These are phyloP conservation scores for Pterocarpus santalinus DNA, from an alignment of 306 rosid species.

Conservation along the genomic window DNA sequence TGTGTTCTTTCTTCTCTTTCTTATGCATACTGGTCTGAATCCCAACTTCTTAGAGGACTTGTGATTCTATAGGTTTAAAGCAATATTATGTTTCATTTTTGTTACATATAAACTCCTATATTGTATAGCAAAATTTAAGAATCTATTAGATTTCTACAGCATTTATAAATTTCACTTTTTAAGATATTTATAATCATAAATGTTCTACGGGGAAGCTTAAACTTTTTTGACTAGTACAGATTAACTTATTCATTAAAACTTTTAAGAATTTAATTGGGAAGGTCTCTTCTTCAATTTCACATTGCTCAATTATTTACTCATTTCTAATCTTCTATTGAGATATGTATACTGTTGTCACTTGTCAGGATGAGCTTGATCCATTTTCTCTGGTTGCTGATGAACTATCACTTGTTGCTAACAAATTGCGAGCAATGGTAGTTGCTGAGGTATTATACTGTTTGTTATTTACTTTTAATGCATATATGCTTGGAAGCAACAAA, in stretches of 20 bases:
- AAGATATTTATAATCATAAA: not conserved
- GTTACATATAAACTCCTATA: not conserved
- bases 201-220: slow-evolving; percentile 16
- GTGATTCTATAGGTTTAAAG: not conserved
- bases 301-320: slow-evolving; percentile 19
- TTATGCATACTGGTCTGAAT: slow-evolving; percentile 7
- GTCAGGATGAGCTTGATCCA: slow-evolving; percentile 79
- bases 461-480: slow-evolving; percentile 33
- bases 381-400: slow-evolving; percentile 95
- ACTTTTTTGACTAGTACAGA: slow-evolving; percentile 10
- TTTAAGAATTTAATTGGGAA: not conserved
- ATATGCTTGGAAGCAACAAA: slow-evolving; percentile 28
- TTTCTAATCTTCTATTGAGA: slow-evolving; percentile 28
- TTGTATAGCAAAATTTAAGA: not conserved
- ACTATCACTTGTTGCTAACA: slow-evolving; percentile 76
- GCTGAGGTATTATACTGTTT: slow-evolving; percentile 74
- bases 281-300: not conserved
- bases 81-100: not conserved
- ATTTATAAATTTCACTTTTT: not conserved
- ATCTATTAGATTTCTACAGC: not conserved
- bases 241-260: not conserved
- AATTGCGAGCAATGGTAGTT: slow-evolving; percentile 80
- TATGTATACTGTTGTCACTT: slow-evolving; percentile 46
- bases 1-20: slow-evolving; percentile 2
- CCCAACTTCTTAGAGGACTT: not conserved